These are phyloP conservation scores for Paramecium bursaria DNA, from an alignment of 73 alveolate genomes.

Conservation along the genomic window DNA sequence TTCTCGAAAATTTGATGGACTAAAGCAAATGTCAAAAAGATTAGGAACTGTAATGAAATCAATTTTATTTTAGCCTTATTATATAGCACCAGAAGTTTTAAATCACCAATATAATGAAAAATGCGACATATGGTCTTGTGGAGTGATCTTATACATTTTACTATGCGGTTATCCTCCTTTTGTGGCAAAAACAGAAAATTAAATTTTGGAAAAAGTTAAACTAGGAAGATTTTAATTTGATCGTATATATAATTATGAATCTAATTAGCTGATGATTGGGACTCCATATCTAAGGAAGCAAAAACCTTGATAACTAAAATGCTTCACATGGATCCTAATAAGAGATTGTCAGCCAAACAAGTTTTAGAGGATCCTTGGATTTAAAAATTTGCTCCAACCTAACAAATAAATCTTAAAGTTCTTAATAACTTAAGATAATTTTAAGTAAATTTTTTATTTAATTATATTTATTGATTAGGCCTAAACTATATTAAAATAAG, in stretches of 20 bases:
- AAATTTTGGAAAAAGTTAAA: slow-evolving; percentile 70
- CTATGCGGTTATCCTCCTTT: slow-evolving; percentile 77
- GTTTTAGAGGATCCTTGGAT: slow-evolving; percentile 71
- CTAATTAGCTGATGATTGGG: slow-evolving; percentile 69
- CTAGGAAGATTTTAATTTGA: slow-evolving; percentile 61
- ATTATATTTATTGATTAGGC: neutral
- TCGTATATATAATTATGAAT: slow-evolving; percentile 11
- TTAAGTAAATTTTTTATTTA: slow-evolving; percentile 15
- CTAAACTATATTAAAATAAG: slow-evolving; percentile 69
- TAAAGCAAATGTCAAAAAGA: slow-evolving; percentile 64
- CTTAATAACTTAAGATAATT: slow-evolving; percentile 60
- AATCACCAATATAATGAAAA: slow-evolving; percentile 73
- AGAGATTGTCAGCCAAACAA: slow-evolving; percentile 70
- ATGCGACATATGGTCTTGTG: slow-evolving; percentile 82
- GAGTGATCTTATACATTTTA: slow-evolving; percentile 74
- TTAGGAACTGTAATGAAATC: slow-evolving; percentile 62
- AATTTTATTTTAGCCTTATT: slow-evolving; percentile 59
- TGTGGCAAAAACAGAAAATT: slow-evolving; percentile 70
- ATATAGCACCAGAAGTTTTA: slow-evolving; percentile 78
- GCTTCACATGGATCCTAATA: slow-evolving; percentile 70
- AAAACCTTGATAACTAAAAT: slow-evolving; percentile 66
- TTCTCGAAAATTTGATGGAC: slow-evolving; percentile 66
- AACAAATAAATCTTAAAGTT: slow-evolving; percentile 30
- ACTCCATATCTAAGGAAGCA: slow-evolving; percentile 72
- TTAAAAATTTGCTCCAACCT: slow-evolving; percentile 54